Percentiles rank a stretch among this genome's conserved stretches.
phyloP scores from a whole-genome alignment of 2,329 filamentous ascomycete genomes.

The Diaporthe vaccinii region DNA sequence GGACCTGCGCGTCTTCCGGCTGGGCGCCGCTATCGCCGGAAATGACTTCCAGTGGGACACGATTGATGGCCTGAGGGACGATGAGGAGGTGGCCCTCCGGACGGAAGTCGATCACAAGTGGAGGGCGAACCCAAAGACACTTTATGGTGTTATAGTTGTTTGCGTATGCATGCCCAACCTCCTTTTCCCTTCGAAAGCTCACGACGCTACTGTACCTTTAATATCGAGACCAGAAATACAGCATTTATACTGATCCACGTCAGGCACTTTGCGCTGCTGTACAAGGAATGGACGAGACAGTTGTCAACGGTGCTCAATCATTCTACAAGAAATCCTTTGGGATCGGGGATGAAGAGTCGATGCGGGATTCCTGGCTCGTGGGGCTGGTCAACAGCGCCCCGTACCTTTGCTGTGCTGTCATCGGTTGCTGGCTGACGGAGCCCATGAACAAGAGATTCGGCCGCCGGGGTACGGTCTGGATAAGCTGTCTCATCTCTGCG shows the following conservation, averaged over 20 bases:
- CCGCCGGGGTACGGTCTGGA: constrained; percentile 78
- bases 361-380: constrained; percentile 67
- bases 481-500: constrained; percentile 72
- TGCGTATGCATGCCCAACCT: constrained; percentile 47
- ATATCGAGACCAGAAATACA: background rate
- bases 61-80: constrained; percentile 66
- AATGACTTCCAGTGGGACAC: constrained; percentile 63
- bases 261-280: constrained; percentile 72
- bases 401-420: constrained; percentile 75
- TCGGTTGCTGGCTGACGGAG: constrained; percentile 81
- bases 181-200: background rate
- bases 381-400: constrained; percentile 69
- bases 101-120: constrained; percentile 76
- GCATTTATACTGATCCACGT: constrained; percentile 63
- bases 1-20: constrained; percentile 70
- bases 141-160: constrained; percentile 75
- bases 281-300: constrained; percentile 80
- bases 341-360: constrained; percentile 65
- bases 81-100: constrained; percentile 70
- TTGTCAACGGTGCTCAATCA: constrained; percentile 77
- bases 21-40: constrained; percentile 71
- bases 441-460: constrained; percentile 80
- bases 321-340: constrained; percentile 75
- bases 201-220: background rate
- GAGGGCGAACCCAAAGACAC: constrained; percentile 72